A percentile compares a stretch with the other conserved stretches of the same genome.
Conservation (phyloP, 192 early-diverging fungal species). For the Entophlyctis luteolus region DNA sequence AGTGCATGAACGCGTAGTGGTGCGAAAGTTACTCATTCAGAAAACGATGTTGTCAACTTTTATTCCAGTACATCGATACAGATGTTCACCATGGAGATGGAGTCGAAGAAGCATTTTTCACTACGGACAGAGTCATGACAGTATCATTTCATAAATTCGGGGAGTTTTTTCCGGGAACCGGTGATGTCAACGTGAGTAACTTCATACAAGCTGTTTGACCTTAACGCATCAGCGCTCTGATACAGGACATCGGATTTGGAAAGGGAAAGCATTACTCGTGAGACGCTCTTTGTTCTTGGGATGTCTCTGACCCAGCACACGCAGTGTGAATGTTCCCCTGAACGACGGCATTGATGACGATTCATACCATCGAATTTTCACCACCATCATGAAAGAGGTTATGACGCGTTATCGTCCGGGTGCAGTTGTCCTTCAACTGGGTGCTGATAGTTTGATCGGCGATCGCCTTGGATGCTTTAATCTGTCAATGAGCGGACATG, state of each 20-base stretch:
- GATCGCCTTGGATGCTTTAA: constrained; percentile 95
- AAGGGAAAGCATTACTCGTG: constrained; percentile 88
- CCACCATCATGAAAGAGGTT: constrained; percentile 79
- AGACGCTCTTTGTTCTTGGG: constrained; percentile 41
- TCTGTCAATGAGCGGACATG: constrained; percentile 87
- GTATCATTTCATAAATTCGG: constrained; percentile 94
- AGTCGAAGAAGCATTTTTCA: constrained; percentile 92
- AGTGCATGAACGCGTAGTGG: constrained; percentile 37
- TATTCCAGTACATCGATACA: constrained; percentile 91
- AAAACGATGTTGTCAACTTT: no score
- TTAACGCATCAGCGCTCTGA: background rate
- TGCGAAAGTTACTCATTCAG: no score
- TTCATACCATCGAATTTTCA: constrained; percentile 63
- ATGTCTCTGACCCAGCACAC: background rate
- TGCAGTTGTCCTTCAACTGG: constrained; percentile 95
- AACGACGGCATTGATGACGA: constrained; percentile 76
- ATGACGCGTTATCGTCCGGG: constrained; percentile 92
- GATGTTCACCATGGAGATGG: constrained; percentile 96
- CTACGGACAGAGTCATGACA: constrained; percentile 90
- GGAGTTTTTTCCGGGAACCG: constrained; percentile 98
- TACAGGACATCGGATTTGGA: constrained; percentile 85
- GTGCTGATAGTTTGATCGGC: constrained; percentile 90
- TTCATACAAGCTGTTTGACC: background rate
- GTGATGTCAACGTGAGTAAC: constrained; percentile 69
- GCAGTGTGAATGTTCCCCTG: constrained; percentile 19